Evolutionary conservation across 805 yeast genomes (phyloP), one percentile per base, ranked within the genome.

Genomic region (Spathaspora girioi): DNA sequence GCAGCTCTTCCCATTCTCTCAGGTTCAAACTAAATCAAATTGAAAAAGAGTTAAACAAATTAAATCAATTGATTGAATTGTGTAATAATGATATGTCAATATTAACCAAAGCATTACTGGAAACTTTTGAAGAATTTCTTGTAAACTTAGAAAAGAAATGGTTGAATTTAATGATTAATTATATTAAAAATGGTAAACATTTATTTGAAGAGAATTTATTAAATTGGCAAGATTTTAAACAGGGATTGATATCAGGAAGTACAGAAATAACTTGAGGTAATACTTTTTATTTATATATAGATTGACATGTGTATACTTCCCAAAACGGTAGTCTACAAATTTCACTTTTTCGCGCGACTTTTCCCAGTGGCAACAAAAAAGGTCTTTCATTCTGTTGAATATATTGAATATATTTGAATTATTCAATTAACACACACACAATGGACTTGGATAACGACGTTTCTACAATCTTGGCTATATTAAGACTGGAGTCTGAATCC

Each of bases 401-500:
- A n/a, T n/a, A n/a, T n/a, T 23, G 26, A 23, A 29, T 10, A 29
- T 10, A 8, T 5, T 12, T 29, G 32, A 10, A 29, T 9, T 3
- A 4, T 10, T 29, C 4, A 29, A 12, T 29, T 10, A 29, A 29
- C 32, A 29, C n/a, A 66, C 57, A 69, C 18, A 64, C 72, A 43
- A 74, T 73, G 77, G 76, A 73, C 43, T 50, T 70, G 19, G 78
- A 73, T 56, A 58, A 56, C 48, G 79, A 75, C 50, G 66, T 71
- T 31, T 66, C 76, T 32, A 71, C 77, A 5, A 71, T 82, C 6
- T 74, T 86, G 58, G 79, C 81, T 20, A 77, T 83, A 3, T 74
- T 90, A 48, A 81, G 96, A 49, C 76, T 77, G 60, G 87, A 84
- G 61, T 76, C 84, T 4, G 89, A 86, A 52, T 59, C 64, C 12